phyloP scores from a whole-genome alignment of 768 basidiomycete species.

The Rhizopogon vesiculosus region DNA sequence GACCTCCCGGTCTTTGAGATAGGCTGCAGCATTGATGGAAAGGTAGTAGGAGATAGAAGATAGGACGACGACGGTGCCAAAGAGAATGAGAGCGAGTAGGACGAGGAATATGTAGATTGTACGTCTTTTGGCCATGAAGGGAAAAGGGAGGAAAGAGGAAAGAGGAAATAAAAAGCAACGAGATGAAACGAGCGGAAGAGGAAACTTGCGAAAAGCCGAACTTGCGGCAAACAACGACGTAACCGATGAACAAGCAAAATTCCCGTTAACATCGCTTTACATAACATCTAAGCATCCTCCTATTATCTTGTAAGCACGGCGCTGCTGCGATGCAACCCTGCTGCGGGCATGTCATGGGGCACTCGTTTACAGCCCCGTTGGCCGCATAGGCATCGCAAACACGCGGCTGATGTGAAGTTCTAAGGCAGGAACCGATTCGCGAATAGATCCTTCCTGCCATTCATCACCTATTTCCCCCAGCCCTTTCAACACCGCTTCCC shows the following conservation, averaged over 20 bases:
- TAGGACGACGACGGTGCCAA: slow-evolving; percentile 88
- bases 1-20: slow-evolving; percentile 76
- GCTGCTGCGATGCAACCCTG: neutral
- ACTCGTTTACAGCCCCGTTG: slow-evolving; percentile 27
- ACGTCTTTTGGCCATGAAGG: slow-evolving; percentile 39
- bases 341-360: neutral
- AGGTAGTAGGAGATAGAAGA: slow-evolving; percentile 90
- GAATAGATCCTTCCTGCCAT: slow-evolving; percentile 53
- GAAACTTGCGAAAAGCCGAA: slow-evolving; percentile 2
- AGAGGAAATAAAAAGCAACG: neutral
- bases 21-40: slow-evolving; percentile 71
- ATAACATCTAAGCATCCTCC: too few relatives aligned
- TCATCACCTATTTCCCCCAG: slow-evolving; percentile 42
- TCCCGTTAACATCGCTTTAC: neutral
- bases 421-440: slow-evolving; percentile 44
- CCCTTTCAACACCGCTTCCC: slow-evolving; percentile 48
- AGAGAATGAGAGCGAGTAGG: slow-evolving; percentile 69
- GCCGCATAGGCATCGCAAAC: slow-evolving; percentile 43
- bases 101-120: slow-evolving; percentile 42
- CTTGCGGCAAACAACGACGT: neutral
- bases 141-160: neutral
- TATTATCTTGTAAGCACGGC: neutral
- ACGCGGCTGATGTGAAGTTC: slow-evolving; percentile 42
- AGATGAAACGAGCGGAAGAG: neutral
- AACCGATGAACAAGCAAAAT: neutral